These are phyloP conservation scores for Agarophyton chilense DNA, from an alignment of 23 red algal genomes.

Conservation along the genomic window DNA sequence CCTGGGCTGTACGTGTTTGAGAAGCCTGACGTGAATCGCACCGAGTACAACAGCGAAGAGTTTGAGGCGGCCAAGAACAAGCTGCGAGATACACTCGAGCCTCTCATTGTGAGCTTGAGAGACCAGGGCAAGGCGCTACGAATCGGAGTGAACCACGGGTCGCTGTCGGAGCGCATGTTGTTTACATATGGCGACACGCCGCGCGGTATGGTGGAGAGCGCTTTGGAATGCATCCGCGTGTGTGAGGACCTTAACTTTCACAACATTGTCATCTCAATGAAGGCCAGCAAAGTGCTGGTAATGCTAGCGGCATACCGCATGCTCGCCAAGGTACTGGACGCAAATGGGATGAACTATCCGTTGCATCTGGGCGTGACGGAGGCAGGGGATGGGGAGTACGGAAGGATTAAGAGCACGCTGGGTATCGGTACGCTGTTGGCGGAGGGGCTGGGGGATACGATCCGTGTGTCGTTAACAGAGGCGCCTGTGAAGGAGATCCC, in stretches of 20 bases:
- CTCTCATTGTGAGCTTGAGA: constrained; percentile 83
- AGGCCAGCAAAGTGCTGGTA: constrained; percentile 98
- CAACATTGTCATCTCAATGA: constrained; percentile 98
- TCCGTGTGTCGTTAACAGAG: constrained; percentile 96
- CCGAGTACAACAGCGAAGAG: constrained; percentile 88
- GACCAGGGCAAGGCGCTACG: constrained; percentile 98
- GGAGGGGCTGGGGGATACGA: constrained; percentile 97
- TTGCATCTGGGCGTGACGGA: constrained; percentile 99
- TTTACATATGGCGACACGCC: constrained; percentile 99
- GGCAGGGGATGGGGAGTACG: constrained; percentile 99
- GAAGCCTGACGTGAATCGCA: constrained; percentile 88
- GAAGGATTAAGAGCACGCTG: constrained; percentile 95
- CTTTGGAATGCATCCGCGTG: constrained; percentile 92
- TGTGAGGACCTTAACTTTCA: constrained; percentile 98
- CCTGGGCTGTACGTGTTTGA: constrained; percentile 99
- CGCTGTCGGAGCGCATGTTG: constrained; percentile 96
- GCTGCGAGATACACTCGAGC: constrained; percentile 86
- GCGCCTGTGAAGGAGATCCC: constrained; percentile 98
- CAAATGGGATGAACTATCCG: constrained; percentile 85
- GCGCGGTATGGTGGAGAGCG: constrained; percentile 97
- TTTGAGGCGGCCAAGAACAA: constrained; percentile 84
- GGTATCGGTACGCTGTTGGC: constrained; percentile 97
- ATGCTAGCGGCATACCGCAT: constrained; percentile 98
- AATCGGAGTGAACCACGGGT: constrained; percentile 99
- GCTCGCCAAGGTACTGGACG: constrained; percentile 75